Evolutionary conservation across 768 basidiomycete species (phyloP).

Genomic region (Pisolithus albus): DNA sequence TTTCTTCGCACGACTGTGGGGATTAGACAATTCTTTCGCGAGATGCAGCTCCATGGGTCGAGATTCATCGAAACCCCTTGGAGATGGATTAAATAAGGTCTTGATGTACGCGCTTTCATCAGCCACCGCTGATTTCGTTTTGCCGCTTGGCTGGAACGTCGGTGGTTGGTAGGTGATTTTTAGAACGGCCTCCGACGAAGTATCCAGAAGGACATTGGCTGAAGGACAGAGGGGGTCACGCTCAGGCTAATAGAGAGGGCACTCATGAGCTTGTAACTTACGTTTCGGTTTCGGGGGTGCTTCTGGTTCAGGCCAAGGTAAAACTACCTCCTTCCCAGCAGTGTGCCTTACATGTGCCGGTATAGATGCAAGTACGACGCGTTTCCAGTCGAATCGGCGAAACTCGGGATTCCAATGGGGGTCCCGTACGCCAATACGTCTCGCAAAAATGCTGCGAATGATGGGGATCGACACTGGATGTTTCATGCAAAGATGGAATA

Average conservation of each 20-base stretch:
- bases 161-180: conserved; percentile 70
- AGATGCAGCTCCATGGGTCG: conserved; percentile 63
- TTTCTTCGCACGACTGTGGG: conserved; percentile 78
- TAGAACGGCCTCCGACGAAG: conserved; percentile 50
- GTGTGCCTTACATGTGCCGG: conserved; percentile 45
- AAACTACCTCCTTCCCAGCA: conserved; percentile 29
- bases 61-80: conserved; percentile 40
- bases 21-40: conserved; percentile 67
- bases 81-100: conserved; percentile 36
- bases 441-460: conserved; percentile 63
- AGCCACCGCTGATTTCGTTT: conserved; percentile 35
- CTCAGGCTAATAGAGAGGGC: neutral
- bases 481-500: neutral
- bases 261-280: conserved; percentile 1
- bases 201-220: conserved; percentile 52
- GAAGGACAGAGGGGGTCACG: neutral
- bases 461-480: too few species aligned
- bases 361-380: conserved; percentile 58
- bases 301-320: conserved; percentile 66
- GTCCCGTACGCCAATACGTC: conserved; percentile 54
- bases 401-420: conserved; percentile 52
- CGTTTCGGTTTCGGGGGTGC: conserved; percentile 32
- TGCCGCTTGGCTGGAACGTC: conserved; percentile 30
- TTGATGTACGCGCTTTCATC: conserved; percentile 57
- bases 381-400: conserved; percentile 63